Evolutionary conservation across 108 stramenopile species (phyloP).

Genomic region (Nitzschia sp.): DNA sequence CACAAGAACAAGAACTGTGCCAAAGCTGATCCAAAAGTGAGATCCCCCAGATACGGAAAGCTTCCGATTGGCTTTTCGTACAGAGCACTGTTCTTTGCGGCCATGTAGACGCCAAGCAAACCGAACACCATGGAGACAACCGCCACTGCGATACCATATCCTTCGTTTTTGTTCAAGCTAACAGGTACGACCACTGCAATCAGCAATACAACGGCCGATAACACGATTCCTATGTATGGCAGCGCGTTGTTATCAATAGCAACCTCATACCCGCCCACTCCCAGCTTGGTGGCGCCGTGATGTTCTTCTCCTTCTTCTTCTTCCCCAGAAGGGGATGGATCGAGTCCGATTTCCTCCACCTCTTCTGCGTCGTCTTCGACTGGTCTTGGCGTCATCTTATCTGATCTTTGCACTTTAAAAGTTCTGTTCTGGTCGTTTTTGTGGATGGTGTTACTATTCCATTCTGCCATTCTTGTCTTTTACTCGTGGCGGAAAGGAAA

Average conservation of each 20-base stretch:
- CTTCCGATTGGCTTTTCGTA: constrained; percentile 1
- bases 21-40: constrained; percentile 7
- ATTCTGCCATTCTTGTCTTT: too few species aligned
- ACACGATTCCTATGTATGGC: constrained; percentile 31
- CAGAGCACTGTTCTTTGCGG: constrained; percentile 14
- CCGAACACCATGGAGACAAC: constrained; percentile 20
- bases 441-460: too few species aligned
- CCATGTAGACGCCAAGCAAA: constrained; percentile 16
- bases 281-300: background rate
- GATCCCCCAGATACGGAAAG: constrained; percentile 6
- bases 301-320: background rate
- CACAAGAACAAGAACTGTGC: constrained; percentile 45
- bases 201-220: constrained; percentile 42
- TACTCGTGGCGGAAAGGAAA: too few species aligned
- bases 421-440: too few species aligned
- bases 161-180: constrained; percentile 2
- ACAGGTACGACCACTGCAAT: constrained; percentile 32
- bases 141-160: constrained; percentile 41
- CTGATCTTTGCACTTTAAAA: too few species aligned
- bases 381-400: background rate
- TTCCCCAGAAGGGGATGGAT: background rate
- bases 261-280: constrained; percentile 7
- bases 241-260: constrained; percentile 21
- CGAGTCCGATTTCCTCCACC: background rate
- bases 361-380: background rate